Evolutionary conservation across 148 eudicot species (phyloP).

Genomic region (Chenopodium quinoa): DNA sequence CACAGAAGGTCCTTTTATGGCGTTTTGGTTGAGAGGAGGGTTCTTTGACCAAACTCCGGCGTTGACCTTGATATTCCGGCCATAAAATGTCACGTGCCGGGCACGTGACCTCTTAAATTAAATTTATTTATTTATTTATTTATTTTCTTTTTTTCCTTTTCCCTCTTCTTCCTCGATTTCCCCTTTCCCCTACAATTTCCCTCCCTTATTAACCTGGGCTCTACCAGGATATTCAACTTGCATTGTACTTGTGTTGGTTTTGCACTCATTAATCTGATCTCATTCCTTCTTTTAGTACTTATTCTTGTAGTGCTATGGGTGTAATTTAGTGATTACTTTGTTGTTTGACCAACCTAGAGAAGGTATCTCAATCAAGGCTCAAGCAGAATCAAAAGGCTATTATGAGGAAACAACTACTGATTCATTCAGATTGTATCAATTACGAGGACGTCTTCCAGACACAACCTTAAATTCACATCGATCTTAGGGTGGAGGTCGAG

Average conservation of each 20-base stretch:
- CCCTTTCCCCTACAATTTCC: too few relatives aligned
- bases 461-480: constrained; percentile 64
- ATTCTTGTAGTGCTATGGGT: constrained; percentile 77
- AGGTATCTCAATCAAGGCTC: constrained; percentile 84
- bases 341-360: constrained; percentile 89
- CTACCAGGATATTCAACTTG: neutral
- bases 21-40: too few relatives aligned
- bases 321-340: constrained; percentile 40
- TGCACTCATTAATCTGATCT: neutral
- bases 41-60: too few relatives aligned
- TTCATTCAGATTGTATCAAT: constrained; percentile 77
- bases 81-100: too few relatives aligned
- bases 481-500: constrained; percentile 80
- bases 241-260: neutral
- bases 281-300: neutral
- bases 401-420: constrained; percentile 88
- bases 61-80: too few relatives aligned
- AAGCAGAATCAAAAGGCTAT: constrained; percentile 78
- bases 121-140: too few relatives aligned
- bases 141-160: too few relatives aligned
- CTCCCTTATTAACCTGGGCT: neutral
- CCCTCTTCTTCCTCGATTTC: too few relatives aligned
- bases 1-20: too few relatives aligned
- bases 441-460: constrained; percentile 89
- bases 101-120: too few relatives aligned